A percentile compares a stretch with the other conserved stretches of the same genome.
Evolutionary conservation across 1,284 basidiomycete species (phyloP).

Genomic region (Irpex lacteus): DNA sequence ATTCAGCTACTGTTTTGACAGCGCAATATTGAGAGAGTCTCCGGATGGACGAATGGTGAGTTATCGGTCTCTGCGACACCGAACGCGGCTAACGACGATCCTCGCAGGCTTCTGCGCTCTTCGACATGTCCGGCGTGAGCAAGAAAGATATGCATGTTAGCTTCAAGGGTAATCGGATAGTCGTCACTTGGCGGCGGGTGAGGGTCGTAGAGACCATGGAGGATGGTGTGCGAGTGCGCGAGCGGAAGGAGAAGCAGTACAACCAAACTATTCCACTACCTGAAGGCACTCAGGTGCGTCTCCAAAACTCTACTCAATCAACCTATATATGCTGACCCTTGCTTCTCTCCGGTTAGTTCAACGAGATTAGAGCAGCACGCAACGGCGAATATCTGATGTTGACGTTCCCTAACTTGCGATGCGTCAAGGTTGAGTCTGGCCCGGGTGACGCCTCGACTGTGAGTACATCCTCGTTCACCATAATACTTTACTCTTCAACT

Average conservation of each 20-base stretch:
- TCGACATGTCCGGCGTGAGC: conserved; percentile 62
- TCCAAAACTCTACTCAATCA: neutral
- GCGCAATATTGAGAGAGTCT: conserved; percentile 56
- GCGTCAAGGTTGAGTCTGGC: conserved; percentile 15
- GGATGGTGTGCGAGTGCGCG: conserved; percentile 53
- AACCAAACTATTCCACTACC: conserved; percentile 46
- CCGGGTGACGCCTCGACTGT: conserved; percentile 4
- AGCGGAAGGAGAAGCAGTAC: conserved; percentile 53
- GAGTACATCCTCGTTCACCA: neutral
- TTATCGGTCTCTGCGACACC: conserved; percentile 23
- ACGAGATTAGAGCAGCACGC: conserved; percentile 63
- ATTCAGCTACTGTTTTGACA: conserved; percentile 5
- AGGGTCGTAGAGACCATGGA: conserved; percentile 60
- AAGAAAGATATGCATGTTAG: conserved; percentile 74
- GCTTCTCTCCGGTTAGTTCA: conserved; percentile 44
- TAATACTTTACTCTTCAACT: neutral
- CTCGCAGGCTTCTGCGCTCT: conserved; percentile 39
- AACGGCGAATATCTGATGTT: conserved; percentile 55
- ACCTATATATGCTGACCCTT: neutral
- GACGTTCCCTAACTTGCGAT: conserved; percentile 54
- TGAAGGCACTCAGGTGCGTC: conserved; percentile 43
- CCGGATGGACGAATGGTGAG: conserved; percentile 58
- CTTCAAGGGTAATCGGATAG: conserved; percentile 58
- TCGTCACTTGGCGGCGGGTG: conserved; percentile 64
- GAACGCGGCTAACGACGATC: neutral